These are phyloP conservation scores for Cochlearia excelsa DNA, from an alignment of 345 rosid species.

Conservation along the genomic window DNA sequence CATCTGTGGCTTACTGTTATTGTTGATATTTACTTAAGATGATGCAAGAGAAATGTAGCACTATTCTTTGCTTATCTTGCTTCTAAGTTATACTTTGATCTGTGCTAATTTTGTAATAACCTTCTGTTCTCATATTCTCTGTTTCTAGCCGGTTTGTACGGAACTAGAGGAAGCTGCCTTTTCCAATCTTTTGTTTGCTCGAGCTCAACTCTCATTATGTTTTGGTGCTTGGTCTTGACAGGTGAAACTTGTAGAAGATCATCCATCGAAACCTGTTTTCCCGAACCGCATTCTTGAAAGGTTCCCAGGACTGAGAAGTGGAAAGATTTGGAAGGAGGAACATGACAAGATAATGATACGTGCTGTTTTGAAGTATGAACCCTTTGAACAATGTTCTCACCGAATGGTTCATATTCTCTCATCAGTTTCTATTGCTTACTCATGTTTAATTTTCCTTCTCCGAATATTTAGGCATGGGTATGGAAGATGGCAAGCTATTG, in stretches of 20 bases:
- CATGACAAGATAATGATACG: constrained; percentile 71
- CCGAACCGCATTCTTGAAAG: constrained; percentile 60
- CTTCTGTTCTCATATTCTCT: constrained; percentile 8
- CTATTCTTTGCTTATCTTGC: background rate
- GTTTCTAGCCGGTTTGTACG: background rate
- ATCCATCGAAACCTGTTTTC: constrained; percentile 56
- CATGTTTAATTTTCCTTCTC: constrained; percentile 4
- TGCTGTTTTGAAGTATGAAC: constrained; percentile 82
- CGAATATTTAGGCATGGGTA: constrained; percentile 78
- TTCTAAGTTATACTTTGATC: constrained; percentile 4
- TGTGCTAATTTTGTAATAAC: background rate
- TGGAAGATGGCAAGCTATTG: constrained; percentile 99
- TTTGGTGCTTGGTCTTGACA: constrained; percentile 34
- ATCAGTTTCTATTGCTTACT: constrained; percentile 4
- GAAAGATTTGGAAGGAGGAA: constrained; percentile 89
- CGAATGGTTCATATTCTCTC: background rate
- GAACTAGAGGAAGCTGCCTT: background rate
- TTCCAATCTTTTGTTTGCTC: background rate
- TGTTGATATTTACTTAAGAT: too few relatives aligned
- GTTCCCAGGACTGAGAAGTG: constrained; percentile 76
- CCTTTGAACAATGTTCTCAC: constrained; percentile 13
- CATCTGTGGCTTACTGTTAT: constrained; percentile 7
- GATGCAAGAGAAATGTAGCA: too few relatives aligned
- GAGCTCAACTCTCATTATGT: constrained; percentile 7
- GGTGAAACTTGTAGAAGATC: constrained; percentile 57